Conservation (phyloP, 352 stramenopile species). For the Phytophthora cryptogea region DNA sequence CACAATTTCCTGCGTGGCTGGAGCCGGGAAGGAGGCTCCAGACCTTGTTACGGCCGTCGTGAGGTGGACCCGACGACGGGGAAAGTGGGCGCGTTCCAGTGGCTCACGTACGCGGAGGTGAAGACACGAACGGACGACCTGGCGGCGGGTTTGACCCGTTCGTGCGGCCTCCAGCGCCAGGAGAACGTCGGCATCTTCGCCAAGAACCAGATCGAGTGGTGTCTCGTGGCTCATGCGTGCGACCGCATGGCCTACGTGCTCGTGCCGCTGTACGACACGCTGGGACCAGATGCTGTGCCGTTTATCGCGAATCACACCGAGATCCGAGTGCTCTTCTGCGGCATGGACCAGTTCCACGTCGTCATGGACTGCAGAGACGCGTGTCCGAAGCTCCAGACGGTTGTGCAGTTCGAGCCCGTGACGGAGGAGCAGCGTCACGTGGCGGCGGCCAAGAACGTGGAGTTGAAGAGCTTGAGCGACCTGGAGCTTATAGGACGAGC, state of each 20-base stretch:
- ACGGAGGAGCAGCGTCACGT: constrained; percentile 40
- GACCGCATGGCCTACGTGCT: constrained; percentile 70
- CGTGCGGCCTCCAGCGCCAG: constrained; percentile 45
- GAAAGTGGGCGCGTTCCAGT: constrained; percentile 51
- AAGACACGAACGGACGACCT: constrained; percentile 43
- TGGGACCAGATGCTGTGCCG: constrained; percentile 68
- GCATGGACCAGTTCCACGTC: constrained; percentile 58
- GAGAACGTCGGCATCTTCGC: constrained; percentile 63
- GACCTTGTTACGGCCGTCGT: constrained; percentile 41
- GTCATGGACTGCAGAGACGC: constrained; percentile 56
- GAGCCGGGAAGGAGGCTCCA: constrained; percentile 21
- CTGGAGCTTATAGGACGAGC: constrained; percentile 42
- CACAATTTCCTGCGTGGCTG: constrained; percentile 46
- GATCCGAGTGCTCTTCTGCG: constrained; percentile 59
- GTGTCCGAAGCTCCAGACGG: constrained; percentile 53
- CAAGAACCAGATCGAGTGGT: constrained; percentile 80
- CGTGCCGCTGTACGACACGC: constrained; percentile 83
- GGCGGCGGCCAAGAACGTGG: constrained; percentile 30
- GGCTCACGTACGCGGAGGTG: constrained; percentile 62
- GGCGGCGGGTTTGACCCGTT: constrained; percentile 41
- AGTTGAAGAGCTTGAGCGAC: constrained; percentile 51
- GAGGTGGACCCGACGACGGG: constrained; percentile 39
- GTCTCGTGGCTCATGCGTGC: constrained; percentile 52
- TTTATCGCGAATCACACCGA: constrained; percentile 82
- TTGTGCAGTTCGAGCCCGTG: constrained; percentile 62